Conservation (phyloP, 805 yeast species). For the Starmerella tilneyi region DNA sequence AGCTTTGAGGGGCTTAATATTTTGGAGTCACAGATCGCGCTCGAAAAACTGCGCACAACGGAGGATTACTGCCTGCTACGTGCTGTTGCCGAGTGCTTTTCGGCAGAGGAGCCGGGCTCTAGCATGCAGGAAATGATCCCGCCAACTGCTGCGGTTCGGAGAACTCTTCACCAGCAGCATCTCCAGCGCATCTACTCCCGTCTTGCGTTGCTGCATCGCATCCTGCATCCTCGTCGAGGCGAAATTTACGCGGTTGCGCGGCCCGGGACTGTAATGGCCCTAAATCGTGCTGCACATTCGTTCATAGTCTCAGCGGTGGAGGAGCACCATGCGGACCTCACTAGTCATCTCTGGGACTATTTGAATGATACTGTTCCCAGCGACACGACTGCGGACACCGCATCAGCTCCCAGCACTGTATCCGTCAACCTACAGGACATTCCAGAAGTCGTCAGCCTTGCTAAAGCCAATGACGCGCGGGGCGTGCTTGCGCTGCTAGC, state of each 20-base stretch:
- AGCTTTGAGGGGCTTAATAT: slow-evolving; percentile 14
- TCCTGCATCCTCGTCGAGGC: neutral
- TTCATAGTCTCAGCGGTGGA: neutral
- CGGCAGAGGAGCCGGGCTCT: slow-evolving; percentile 8
- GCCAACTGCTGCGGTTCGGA: neutral
- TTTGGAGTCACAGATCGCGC: slow-evolving; percentile 16
- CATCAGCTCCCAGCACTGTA: neutral
- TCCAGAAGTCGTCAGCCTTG: neutral
- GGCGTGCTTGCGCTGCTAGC: slow-evolving; percentile 12
- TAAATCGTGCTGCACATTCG: neutral
- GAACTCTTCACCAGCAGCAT: slow-evolving; percentile 3
- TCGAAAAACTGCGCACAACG: slow-evolving; percentile 31
- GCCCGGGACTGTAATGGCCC: neutral
- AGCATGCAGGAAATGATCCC: neutral
- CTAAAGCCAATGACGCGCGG: slow-evolving; percentile 3
- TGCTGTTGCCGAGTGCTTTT: slow-evolving; percentile 18
- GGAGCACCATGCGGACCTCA: neutral
- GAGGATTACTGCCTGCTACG: slow-evolving; percentile 29
- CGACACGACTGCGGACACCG: neutral
- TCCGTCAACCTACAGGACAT: neutral
- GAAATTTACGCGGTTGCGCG: neutral
- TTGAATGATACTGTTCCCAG: neutral
- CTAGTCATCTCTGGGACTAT: neutral
- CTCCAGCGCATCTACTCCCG: slow-evolving; percentile 3
- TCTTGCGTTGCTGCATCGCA: neutral